Percentiles rank a stretch among this genome's conserved stretches.
phyloP scores from a whole-genome alignment of 2,329 filamentous ascomycete species.

The Diaporthe sp. region DNA sequence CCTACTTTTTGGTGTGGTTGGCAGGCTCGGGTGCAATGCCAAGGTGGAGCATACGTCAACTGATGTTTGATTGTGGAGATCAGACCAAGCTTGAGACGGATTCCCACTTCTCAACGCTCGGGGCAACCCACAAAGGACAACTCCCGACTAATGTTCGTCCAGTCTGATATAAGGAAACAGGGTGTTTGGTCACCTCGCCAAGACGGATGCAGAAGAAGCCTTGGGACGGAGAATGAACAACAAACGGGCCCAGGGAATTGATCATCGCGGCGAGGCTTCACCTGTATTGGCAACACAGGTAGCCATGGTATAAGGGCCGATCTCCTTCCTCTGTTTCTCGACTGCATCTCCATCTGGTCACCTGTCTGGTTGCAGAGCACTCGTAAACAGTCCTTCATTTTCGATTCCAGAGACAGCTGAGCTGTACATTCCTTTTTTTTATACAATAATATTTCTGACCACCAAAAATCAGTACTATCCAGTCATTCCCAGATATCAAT shows the following conservation, averaged over 20 bases:
- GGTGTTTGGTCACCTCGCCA: slow-evolving; percentile 10
- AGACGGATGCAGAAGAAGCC: slow-evolving; percentile 19
- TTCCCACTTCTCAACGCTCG: not conserved
- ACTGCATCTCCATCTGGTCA: not conserved
- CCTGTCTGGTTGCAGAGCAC: not conserved
- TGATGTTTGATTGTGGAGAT: slow-evolving; percentile 25
- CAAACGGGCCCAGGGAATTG: not conserved
- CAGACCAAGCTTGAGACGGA: slow-evolving; percentile 21
- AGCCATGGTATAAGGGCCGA: slow-evolving; percentile 10
- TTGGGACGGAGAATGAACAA: slow-evolving; percentile 12
- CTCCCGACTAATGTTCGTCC: slow-evolving; percentile 3
- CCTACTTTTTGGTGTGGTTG: not conserved
- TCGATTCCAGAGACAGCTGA: slow-evolving; percentile 12
- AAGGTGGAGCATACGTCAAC: slow-evolving; percentile 23
- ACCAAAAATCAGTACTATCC: not conserved
- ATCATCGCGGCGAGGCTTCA: slow-evolving; percentile 11
- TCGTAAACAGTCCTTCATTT: not conserved
- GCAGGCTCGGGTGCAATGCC: not conserved
- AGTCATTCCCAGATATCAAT: not conserved
- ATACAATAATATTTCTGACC: not conserved
- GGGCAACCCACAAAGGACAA: not conserved
- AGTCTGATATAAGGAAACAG: slow-evolving; percentile 10
- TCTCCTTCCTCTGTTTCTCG: not conserved
- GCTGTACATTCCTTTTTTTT: slow-evolving; percentile 3
- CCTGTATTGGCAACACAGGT: not conserved